Conservation (phyloP, 352 stramenopile genomes). For the Globisporangium iwayamae region DNA sequence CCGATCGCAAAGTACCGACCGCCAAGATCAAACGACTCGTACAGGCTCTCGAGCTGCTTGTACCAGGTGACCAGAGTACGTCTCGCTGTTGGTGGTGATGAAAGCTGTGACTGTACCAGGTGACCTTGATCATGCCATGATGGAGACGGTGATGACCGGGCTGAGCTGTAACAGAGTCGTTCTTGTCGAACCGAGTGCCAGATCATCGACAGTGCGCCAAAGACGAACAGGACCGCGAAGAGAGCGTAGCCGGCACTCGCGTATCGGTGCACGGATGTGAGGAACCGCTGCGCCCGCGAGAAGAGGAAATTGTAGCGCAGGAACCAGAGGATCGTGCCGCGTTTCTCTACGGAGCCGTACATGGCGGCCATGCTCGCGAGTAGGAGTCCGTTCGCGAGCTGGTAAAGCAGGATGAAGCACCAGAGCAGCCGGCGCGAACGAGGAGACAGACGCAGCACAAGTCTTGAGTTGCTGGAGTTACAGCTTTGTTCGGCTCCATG, state of each 20-base stretch:
- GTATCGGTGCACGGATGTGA: slow-evolving; percentile 11
- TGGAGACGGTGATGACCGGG: background rate
- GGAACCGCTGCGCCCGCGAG: slow-evolving; percentile 8
- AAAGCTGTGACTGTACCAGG: background rate
- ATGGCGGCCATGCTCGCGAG: slow-evolving; percentile 9
- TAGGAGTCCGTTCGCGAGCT: slow-evolving; percentile 7
- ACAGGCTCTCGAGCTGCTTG: background rate
- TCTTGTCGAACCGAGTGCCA: slow-evolving; percentile 8
- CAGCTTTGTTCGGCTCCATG: background rate
- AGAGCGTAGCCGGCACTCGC: slow-evolving; percentile 2
- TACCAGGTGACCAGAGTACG: background rate
- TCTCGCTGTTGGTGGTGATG: background rate
- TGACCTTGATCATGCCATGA: background rate
- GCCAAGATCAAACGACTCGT: slow-evolving; percentile 7
- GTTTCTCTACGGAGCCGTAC: slow-evolving; percentile 7
- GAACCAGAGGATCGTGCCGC: slow-evolving; percentile 18
- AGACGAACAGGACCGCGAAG: slow-evolving; percentile 7
- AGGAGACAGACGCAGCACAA: background rate
- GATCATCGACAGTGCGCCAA: slow-evolving; percentile 11
- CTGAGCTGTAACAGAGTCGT: slow-evolving; percentile 8
- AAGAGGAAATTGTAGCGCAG: slow-evolving; percentile 21
- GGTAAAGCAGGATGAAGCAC: slow-evolving; percentile 10
- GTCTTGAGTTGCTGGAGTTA: background rate
- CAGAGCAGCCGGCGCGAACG: slow-evolving; percentile 5
- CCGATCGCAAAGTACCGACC: slow-evolving; percentile 16